Evolutionary conservation across 805 yeast species (phyloP), one percentile per base, ranked within the genome.

Genomic region (Wickerhamomyces silvicola): DNA sequence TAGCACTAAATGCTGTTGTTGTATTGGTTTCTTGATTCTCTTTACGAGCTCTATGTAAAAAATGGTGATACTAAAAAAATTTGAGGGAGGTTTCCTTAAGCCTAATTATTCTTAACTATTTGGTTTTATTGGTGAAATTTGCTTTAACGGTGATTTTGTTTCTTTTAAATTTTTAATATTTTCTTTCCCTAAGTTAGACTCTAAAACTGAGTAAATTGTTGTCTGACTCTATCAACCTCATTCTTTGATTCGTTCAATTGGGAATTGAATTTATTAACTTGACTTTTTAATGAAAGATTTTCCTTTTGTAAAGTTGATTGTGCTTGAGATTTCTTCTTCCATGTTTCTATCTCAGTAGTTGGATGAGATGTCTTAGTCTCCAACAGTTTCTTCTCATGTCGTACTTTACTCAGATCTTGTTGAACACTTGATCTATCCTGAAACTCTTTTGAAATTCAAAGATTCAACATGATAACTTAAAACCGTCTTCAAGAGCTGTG

Each of bases 111-210:
- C 22, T 18, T 22, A 27, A 10, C 28, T 24, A 6, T 21, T 22
- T 16, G 18, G 27, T 21, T 33, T 34, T 16, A 31, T 16, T 20
- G 43, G 38, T 26, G 43, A 33, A 2, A 26, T 15, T 7, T 39
- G 31, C 16, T 22, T 31, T 14, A 21, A 21, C 10, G 18, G 24
- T 17, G 36, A 27, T 13, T 36, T 33, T 22, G 28, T 38, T 18
- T 44, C 45, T 30, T 45, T 56, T 29, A 57, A 27, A 12, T 39
- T 38, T 18, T 56, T 51, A 14, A 57, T 46, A 10, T 35, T 51
- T 37, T 48, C 59, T 28, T 46, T 56, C 10, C 56, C 58, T 9
- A 61, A 25, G 32, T 60, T 60, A 6, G 59, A 46, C 34, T 60
- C 64, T 28, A 54, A 45, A 11, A 57, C 50, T 0, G 62, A 19